phyloP scores from a whole-genome alignment of 2,329 filamentous ascomycete species.

The Pseudogymnoascus sp. region DNA sequence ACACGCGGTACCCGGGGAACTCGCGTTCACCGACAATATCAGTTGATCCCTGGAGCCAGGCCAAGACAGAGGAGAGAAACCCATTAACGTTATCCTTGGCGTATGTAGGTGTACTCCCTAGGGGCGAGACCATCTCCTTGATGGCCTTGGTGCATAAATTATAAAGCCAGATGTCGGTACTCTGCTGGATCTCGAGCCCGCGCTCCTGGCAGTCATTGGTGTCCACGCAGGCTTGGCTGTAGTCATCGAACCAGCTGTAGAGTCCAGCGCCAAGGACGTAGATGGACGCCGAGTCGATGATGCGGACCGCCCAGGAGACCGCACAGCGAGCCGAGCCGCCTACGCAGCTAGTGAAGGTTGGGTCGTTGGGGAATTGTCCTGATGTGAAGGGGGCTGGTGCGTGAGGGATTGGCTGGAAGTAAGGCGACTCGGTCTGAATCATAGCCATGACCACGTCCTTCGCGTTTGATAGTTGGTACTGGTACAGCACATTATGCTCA shows the following conservation, averaged over 20 bases:
- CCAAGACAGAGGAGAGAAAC: no score
- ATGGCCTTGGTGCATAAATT: no score
- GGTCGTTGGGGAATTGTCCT: neutral
- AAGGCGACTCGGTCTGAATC: slow-evolving; percentile 41
- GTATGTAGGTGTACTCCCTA: no score
- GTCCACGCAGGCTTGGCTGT: slow-evolving; percentile 22
- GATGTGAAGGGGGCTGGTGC: slow-evolving; percentile 10
- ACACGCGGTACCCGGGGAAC: no score
- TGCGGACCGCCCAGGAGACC: slow-evolving; percentile 21
- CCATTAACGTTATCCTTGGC: no score
- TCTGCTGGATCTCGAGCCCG: neutral
- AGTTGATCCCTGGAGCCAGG: no score
- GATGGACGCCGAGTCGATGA: slow-evolving; percentile 19
- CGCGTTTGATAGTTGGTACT: slow-evolving; percentile 37
- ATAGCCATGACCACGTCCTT: slow-evolving; percentile 40
- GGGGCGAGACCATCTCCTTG: no score
- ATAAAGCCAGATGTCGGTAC: no score
- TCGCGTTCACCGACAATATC: no score
- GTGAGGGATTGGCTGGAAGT: slow-evolving; percentile 33
- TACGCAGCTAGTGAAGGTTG: neutral
- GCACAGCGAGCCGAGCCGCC: neutral
- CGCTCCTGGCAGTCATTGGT: neutral
- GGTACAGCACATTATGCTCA: slow-evolving; percentile 34
- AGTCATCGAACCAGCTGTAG: slow-evolving; percentile 25
- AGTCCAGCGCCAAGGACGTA: slow-evolving; percentile 24